These are phyloP conservation scores for Colletotrichum chrysophilum DNA, from an alignment of 2,329 filamentous ascomycete species.

Conservation along the genomic window DNA sequence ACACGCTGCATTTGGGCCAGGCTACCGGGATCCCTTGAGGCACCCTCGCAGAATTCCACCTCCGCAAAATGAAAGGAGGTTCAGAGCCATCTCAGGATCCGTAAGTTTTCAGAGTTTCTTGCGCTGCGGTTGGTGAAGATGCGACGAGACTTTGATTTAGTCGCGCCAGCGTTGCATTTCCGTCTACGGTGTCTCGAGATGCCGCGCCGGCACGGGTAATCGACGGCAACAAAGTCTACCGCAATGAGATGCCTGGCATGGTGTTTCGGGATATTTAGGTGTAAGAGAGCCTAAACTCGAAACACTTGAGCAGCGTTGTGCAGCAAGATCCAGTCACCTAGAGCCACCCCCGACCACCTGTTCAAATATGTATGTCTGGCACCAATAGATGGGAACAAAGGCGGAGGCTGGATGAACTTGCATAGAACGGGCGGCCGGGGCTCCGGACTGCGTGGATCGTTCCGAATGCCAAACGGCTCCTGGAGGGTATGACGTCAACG, in stretches of 20 bases:
- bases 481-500: background rate
- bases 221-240: background rate
- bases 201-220: background rate
- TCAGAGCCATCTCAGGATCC: background rate
- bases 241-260: background rate
- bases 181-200: background rate
- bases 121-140: background rate
- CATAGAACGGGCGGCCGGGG: background rate
- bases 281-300: conserved; percentile 5
- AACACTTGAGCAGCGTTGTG: background rate
- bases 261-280: background rate
- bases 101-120: background rate
- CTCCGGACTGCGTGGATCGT: background rate
- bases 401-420: background rate
- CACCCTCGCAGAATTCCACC: background rate
- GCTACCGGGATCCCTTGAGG: background rate
- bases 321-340: background rate
- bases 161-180: background rate
- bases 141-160: background rate
- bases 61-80: conserved; percentile 2
- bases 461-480: background rate
- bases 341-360: background rate
- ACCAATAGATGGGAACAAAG: background rate
- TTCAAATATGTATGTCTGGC: background rate
- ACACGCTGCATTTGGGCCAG: background rate